Evolutionary conservation across 805 yeast genomes (phyloP), one percentile per base, ranked within the genome.

Genomic region (Candida sonorensis): DNA sequence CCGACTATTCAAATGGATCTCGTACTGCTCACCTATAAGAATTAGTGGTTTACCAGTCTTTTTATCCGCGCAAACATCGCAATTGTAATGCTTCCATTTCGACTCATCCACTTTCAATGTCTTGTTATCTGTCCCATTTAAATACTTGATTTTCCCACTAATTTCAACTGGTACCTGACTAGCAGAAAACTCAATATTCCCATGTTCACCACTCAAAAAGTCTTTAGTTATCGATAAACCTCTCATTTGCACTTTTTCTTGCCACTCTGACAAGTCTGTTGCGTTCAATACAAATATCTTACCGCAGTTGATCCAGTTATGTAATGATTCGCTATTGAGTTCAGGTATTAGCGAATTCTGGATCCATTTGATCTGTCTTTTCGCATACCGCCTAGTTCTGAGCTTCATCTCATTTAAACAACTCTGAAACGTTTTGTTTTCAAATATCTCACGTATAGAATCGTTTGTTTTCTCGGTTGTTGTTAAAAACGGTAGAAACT

Each of bases 301-400:
- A 0, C 86, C 86, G 1, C 84, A 84, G 30, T 77, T 64, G 20
- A 68, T 53, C 50, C 61, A 73, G 15, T 57, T 51, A 35, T 64
- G 67, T 12, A 62, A 40, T 1, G 57, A 43, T 40, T 75, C 82
- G 33, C 64, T 64, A 13, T 56, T 53, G 13, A 79, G 52, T 53
- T 80, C 87, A 0, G 77, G 73, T 0, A 78, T 66, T 10, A 92
- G 57, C 37, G 76, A 64, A 43, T 81, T 83, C 30, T 70, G 68
- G 40, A 92, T 87, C 97, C 97, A 92, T 52, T 86, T 87, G 10
- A 86, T 77, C 52, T 92, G 98, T 40, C 72, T 71, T 40, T 77
- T 79, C 1, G 97, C 95, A 55, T 92, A 92, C 48, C 80, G 82
- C 34, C 95, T 61, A 0, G 98, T 92, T 26, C 81, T 66, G 0